Percentiles rank a stretch among this genome's conserved stretches.
phyloP scores from a whole-genome alignment of 495 filamentous ascomycete species.

The Ascodesmis nigricans region DNA sequence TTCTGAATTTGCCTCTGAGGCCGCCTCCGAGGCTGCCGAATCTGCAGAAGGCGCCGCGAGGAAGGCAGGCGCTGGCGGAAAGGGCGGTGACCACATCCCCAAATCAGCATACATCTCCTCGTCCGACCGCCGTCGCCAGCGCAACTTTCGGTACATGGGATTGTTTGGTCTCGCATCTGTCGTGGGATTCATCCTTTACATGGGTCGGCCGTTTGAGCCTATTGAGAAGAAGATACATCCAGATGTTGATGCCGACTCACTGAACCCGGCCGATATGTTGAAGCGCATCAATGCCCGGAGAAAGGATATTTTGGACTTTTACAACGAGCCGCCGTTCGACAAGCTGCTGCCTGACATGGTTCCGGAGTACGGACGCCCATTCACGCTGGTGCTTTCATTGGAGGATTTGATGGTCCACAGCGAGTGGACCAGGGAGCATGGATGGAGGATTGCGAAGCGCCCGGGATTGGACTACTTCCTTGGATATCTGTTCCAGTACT shows the following conservation, averaged over 20 bases:
- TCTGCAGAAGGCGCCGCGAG: constrained; percentile 1
- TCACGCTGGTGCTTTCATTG: constrained; percentile 74
- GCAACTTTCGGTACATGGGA: constrained; percentile 46
- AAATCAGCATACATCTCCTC: constrained; percentile 81
- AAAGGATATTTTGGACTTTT: constrained; percentile 58
- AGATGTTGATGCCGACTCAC: constrained; percentile 26
- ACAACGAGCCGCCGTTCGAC: constrained; percentile 85
- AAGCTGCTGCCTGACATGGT: constrained; percentile 83
- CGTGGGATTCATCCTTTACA: constrained; percentile 33
- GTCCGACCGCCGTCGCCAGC: constrained; percentile 52
- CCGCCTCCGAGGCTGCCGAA: no score
- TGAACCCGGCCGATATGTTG: constrained; percentile 54
- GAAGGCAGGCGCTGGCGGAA: constrained; percentile 1
- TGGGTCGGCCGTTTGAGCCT: constrained; percentile 68
- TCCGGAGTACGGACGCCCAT: constrained; percentile 59
- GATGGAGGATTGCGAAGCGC: constrained; percentile 87
- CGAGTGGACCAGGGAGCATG: constrained; percentile 80
- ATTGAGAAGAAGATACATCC: constrained; percentile 48
- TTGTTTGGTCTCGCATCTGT: constrained; percentile 28
- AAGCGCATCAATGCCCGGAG: constrained; percentile 58
- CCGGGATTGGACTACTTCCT: constrained; percentile 95
- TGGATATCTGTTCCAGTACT: constrained; percentile 88
- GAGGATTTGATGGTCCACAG: constrained; percentile 88
- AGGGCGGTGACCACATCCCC: constrained; percentile 9
- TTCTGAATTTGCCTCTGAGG: neutral